A percentile compares a stretch with the other conserved stretches of the same genome.
Evolutionary conservation across 1,139 yeast species (phyloP).

Genomic region (Insectozyma bohioensis): DNA sequence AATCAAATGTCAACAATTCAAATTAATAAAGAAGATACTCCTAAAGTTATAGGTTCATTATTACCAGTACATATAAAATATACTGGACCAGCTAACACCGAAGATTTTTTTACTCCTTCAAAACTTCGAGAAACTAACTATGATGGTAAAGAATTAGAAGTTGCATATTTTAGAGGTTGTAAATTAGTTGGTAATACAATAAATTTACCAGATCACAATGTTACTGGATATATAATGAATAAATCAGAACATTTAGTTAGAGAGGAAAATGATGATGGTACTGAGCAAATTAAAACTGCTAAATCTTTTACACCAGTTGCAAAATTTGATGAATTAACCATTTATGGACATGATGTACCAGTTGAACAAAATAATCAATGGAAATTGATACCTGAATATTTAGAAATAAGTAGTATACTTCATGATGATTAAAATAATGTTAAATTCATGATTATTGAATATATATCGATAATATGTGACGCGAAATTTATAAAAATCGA

Average conservation of each 20-base stretch:
- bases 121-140: slow-evolving; percentile 21
- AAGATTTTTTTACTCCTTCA: slow-evolving; percentile 37
- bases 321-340: slow-evolving; percentile 26
- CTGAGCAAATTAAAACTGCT: slow-evolving; percentile 23
- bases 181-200: slow-evolving; percentile 32
- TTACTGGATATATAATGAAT: slow-evolving; percentile 32
- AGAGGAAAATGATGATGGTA: slow-evolving; percentile 15
- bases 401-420: slow-evolving; percentile 29
- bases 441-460: background rate
- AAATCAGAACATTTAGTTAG: slow-evolving; percentile 30
- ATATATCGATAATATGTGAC: background rate
- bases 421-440: too few species aligned
- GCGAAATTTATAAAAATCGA: too few species aligned
- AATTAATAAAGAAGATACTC: slow-evolving; percentile 3
- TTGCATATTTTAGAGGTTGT: slow-evolving; percentile 43
- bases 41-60: slow-evolving; percentile 25
- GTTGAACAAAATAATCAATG: slow-evolving; percentile 33
- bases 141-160: slow-evolving; percentile 15
- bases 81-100: slow-evolving; percentile 39
- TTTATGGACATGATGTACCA: slow-evolving; percentile 43
- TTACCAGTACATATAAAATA: slow-evolving; percentile 42
- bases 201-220: slow-evolving; percentile 17
- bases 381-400: slow-evolving; percentile 36
- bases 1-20: slow-evolving; percentile 10
- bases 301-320: slow-evolving; percentile 33